Evolutionary conservation across 208 protist species (phyloP), one percentile per base, ranked within the genome.

Genomic region (Crithidia brevicula): DNA sequence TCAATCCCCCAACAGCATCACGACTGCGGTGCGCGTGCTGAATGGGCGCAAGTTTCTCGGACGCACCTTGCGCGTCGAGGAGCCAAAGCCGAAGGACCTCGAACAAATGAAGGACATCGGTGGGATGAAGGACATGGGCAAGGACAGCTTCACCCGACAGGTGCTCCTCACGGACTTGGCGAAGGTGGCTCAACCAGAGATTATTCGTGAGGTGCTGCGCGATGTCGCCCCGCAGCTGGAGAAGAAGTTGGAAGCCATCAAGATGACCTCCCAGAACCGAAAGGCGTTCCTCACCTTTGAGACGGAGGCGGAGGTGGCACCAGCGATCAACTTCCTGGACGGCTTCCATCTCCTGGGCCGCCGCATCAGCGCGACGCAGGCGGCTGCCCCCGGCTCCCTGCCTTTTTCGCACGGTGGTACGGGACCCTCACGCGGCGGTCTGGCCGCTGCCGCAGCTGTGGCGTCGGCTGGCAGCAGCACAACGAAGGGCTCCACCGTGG

Each of bases 241-340:
- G 71, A 82, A 85, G 74, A 91, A 84, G 57, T 60, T 97, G 18
- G 85, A 96, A 61, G 77, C 82, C 8, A 88, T 97, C 56, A 97
- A 97, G 77, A 94, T 96, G 87, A 93, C 89, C n/a, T 90, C 86
- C 20, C 81, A 82, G 40, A 94, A 94, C 70, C 88, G 92, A 45
- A 96, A 96, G 69, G 92, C 92, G 10, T 96, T 96, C 67, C 65
- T 96, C 57, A 96, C 92, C 28, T 93, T 96, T 71, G 59, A 65
- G 62, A 63, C 80, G 54, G 71, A 84, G 57, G 82, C 74, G 2
- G 88, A 96, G 34, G 92, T 94, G 22, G 79, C 61, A 27, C 47
- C 85, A 8, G 88, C 89, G 18, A 80, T 96, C 30, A 68, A 57
- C 36, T 94, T 96, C 65, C 78, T 96, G n/a, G 76, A 96, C 68